Base-by-base conservation (phyloP, 495 filamentous ascomycete genomes). In the Symbiotaphrina buchneri region DNA sequence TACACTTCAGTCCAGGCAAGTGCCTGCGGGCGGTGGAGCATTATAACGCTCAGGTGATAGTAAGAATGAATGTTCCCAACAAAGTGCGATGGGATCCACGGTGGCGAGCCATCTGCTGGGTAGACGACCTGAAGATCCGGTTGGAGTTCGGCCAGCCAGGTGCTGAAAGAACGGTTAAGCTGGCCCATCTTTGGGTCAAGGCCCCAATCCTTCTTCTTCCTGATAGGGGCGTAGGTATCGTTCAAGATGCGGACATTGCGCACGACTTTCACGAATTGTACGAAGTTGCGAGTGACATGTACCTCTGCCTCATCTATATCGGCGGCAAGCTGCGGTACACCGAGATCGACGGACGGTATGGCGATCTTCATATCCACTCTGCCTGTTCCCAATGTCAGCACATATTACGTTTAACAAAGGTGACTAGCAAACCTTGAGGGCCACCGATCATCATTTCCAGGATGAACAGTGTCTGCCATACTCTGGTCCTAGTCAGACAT, bases 401-500 rank as follows among this genome's bases (percentile, higher is more conserved):
- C 16, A n/a, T n/a, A 7, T 10, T 1, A 37, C 4, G 21, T 4
- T 25, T 21, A 3, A 23, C n/a, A 14, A 18, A 32, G 10, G 6
- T 21, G 16, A 20, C 15, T 14, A 18, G 8, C 52, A 39, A 57
- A 84, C 79, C 90, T 74, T 97, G 87, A 1, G 90, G 82, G 11
- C 74, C 81, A 27, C 87, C 85, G 37, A 95, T 72, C 81, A 95
- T 91, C 18, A 85, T 59, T 48, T 95, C 87, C 21, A 80, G 69
- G 16, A 79, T 59, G 49, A 92, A 74, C 10, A 93, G 63, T 0
- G 68, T 77, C 47, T 95, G 82, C 87, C 87, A 97, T 27, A 95
- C 69, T 25, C 85, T 62, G 16, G 69, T 87, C 45, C 81, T 84
- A 24, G 79, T 68, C 20, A 74, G 53, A 41, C 85, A 95, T 31